A percentile compares a stretch with the other conserved stretches of the same genome.
These are phyloP conservation scores for Phlegmacium glaucopus DNA, from an alignment of 768 basidiomycete species.

Conservation along the genomic window DNA sequence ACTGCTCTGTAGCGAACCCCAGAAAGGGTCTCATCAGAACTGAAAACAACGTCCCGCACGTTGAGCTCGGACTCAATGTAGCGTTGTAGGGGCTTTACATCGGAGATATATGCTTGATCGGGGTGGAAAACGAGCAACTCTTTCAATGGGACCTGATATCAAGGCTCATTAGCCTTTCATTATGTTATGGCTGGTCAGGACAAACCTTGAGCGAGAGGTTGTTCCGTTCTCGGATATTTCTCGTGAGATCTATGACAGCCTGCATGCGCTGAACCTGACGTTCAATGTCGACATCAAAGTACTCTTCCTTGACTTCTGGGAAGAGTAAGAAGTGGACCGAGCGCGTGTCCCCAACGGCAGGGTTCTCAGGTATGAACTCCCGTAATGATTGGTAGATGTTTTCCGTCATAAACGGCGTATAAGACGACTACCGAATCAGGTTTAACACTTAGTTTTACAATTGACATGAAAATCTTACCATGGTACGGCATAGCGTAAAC, in stretches of 20 bases:
- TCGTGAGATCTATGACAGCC: constrained; percentile 87
- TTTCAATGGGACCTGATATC: constrained; percentile 76
- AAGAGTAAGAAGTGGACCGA: constrained; percentile 95
- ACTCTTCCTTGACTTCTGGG: constrained; percentile 91
- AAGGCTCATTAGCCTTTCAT: background rate
- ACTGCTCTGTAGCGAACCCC: constrained; percentile 89
- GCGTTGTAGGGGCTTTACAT: constrained; percentile 77
- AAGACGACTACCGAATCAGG: constrained; percentile 69
- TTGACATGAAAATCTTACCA: constrained; percentile 49
- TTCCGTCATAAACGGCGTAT: constrained; percentile 97
- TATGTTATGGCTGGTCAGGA: background rate
- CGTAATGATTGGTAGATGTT: constrained; percentile 91
- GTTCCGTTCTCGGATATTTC: constrained; percentile 84
- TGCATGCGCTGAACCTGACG: constrained; percentile 95
- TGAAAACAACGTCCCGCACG: constrained; percentile 86
- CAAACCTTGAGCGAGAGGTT: constrained; percentile 85
- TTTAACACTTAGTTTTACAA: constrained; percentile 1
- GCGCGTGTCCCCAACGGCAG: constrained; percentile 70
- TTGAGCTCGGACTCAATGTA: constrained; percentile 97
- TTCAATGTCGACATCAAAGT: constrained; percentile 92
- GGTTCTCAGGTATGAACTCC: constrained; percentile 78
- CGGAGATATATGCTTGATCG: constrained; percentile 76
- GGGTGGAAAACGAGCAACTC: constrained; percentile 95
- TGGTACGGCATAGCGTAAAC: constrained; percentile 91
- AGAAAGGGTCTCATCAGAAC: constrained; percentile 79